These are phyloP conservation scores for Beauveria bassiana DNA, from an alignment of 2,329 filamentous ascomycete genomes.

Conservation along the genomic window DNA sequence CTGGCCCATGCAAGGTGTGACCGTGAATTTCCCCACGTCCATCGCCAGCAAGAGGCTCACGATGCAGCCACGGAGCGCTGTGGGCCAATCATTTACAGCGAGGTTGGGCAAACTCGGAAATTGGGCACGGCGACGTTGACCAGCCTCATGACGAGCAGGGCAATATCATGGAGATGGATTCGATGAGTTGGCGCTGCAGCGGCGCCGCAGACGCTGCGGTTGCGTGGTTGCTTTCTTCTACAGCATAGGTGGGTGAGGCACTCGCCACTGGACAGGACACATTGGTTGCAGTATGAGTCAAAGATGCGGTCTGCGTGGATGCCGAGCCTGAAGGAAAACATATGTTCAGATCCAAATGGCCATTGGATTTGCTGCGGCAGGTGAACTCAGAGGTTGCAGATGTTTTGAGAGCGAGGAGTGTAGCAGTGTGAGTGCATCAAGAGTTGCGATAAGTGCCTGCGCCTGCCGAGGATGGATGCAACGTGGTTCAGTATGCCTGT, in stretches of 20 bases:
- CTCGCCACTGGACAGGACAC: not conserved
- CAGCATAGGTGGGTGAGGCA: not conserved
- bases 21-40: not conserved
- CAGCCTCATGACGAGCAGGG: not conserved
- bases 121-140: not conserved
- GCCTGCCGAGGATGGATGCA: not conserved
- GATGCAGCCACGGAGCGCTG: constrained; percentile 6
- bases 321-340: not conserved
- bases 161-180: not conserved
- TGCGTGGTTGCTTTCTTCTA: not conserved
- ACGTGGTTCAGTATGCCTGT: not conserved
- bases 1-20: not conserved
- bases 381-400: not conserved
- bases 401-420: not conserved
- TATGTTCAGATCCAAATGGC: not conserved
- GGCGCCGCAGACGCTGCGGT: not conserved
- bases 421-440: not conserved
- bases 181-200: constrained; percentile 3
- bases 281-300: not conserved
- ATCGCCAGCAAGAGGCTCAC: not conserved
- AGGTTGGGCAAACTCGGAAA: constrained; percentile 2
- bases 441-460: not conserved
- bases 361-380: not conserved
- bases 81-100: constrained; percentile 12
- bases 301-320: not conserved